phyloP scores from a whole-genome alignment of 495 filamentous ascomycete genomes.

The Neurospora sp. region DNA sequence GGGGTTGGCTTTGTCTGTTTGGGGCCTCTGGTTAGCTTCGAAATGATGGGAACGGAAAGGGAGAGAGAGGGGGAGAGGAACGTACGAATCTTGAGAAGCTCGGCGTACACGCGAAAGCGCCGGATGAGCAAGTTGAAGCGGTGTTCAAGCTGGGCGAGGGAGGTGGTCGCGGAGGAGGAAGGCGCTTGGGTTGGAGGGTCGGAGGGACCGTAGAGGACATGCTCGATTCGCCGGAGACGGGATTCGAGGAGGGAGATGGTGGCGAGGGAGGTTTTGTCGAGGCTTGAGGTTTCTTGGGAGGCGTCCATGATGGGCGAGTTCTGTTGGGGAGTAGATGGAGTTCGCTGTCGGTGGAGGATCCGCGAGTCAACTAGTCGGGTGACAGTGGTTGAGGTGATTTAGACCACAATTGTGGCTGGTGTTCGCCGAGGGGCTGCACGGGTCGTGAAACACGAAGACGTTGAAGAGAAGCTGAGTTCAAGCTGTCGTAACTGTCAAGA shows the following conservation, averaged over 20 bases:
- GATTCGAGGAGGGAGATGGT: slow-evolving; percentile 69
- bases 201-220: slow-evolving; percentile 53
- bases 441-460: too few species aligned
- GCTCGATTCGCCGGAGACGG: slow-evolving; percentile 66
- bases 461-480: not conserved
- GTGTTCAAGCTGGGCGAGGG: slow-evolving; percentile 55
- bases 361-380: not conserved
- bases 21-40: slow-evolving; percentile 2
- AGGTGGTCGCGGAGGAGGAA: slow-evolving; percentile 34
- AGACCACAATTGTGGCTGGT: too few species aligned
- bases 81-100: slow-evolving; percentile 41
- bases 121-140: slow-evolving; percentile 32
- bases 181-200: slow-evolving; percentile 27
- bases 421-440: too few species aligned
- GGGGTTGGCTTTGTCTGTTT: slow-evolving; percentile 33
- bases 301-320: not conserved
- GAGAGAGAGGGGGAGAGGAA: not conserved
- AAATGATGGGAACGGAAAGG: not conserved
- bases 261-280: slow-evolving; percentile 42
- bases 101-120: slow-evolving; percentile 33
- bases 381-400: too few species aligned
- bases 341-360: not conserved
- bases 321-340: not conserved
- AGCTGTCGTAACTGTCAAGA: not conserved
- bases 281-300: slow-evolving; percentile 7